Base-by-base conservation (phyloP, 805 yeast genomes). In the Monosporozyma yasuniensis region DNA sequence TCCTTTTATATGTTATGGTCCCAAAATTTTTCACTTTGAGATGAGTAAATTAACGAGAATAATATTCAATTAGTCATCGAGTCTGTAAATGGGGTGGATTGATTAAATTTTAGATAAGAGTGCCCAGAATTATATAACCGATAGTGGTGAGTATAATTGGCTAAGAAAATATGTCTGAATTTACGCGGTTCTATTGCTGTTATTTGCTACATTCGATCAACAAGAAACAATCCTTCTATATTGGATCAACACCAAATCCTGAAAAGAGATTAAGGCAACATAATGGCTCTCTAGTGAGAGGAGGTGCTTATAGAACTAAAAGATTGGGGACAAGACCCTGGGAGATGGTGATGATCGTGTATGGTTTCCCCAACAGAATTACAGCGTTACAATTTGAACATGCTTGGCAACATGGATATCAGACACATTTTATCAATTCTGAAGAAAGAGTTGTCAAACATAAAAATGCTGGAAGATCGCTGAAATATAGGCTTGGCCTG, bases 181-280 rank as follows among this genome's bases (percentile, higher is more conserved):
- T 21, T 18, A 39, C 42, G 23, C 44, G 22, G 42, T 77, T 85
- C 50, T 87, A 87, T 62, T 81, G 88, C 47, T 87, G 86, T 42
- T 87, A 87, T 60, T 65, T 87, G 2, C 67, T 87, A 9, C 78
- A 79, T 52, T 84, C 91, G 0, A 58, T 74, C 3, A 73, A 78
- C 10, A 79, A 77, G 54, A 77, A 78, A 21, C 70, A 70, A 39
- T 76, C 84, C 9, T 81, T 81, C 57, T 87, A 87, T 59, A 77
- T 87, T 3, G 96, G 96, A 0, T 86, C 95, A 0, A 84, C 95
- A 0, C 91, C 93, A 1, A 77, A 85, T 58, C 95, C 95, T 0
- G 60, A 69, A 10, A 61, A 81, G 56, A 64, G 96, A 46, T 70
- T 87, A 3, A 62, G 88, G 38, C 96, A 87, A 57, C 96, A 87